Base-by-base conservation (phyloP, 176 grass and related monocot genomes). In the Themeda triandra region DNA sequence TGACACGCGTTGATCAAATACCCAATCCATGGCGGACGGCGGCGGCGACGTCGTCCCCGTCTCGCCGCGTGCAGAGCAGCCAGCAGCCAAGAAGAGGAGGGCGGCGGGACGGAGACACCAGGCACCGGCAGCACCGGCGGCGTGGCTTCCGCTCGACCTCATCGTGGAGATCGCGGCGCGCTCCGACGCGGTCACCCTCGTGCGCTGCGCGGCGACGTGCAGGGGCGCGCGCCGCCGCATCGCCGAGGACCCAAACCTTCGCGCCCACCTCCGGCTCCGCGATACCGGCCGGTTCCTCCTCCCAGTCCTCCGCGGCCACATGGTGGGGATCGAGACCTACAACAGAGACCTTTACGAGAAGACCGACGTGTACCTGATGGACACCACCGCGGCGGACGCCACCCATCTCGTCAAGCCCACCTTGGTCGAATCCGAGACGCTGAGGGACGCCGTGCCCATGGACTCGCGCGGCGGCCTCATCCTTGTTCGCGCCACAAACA, bases 141-240 rank as follows among this genome's bases (percentile, higher is more conserved):
- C 33, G 6, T 39, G 36, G 6, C 36, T 39, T 6, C 36, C 36
- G 36, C 36, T 39, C 36, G 36, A 39, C 36, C 6, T 39, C 36
- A 39, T 39, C 36, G 36, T 39, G 9, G 66, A 40, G 4, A 82
- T 82, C 80, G 46, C 68, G 4, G 66, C 33, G 35, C 32, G 66
- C 10, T 27, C 66, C 32, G 80, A 82, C 66, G 23, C 66, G 10
- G 24, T 10, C 48, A 56, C 49, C 4, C 48, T 82, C 15, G 28
- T 82, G 14, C 80, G 80, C 7, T 82, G 53, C 80, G 80, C 66
- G 48, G 66, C 79, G 1, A 40, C 79, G n/a, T 81, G 66, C 23
- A 4, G 32, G 8, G 66, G 56, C 45, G n/a, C 36, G 66, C 66
- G 66, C 80, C 12, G 31, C 21, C 45, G 66, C 65, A n/a, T 69